These are phyloP conservation scores for Excoecaria cochinchinensis DNA, from an alignment of 345 rosid species.

Conservation along the genomic window DNA sequence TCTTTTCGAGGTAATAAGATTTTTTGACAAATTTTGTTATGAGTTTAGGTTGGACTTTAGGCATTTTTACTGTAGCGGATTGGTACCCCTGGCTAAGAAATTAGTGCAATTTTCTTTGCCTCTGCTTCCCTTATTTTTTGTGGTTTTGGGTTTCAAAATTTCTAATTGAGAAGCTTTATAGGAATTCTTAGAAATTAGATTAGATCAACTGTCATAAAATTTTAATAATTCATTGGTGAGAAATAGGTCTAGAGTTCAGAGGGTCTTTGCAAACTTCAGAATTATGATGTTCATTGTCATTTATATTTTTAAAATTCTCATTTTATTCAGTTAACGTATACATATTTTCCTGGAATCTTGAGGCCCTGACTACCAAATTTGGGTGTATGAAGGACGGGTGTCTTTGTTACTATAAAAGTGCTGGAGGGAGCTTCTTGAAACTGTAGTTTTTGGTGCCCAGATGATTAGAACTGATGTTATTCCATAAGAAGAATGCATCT, in stretches of 20 bases:
- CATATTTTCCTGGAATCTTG: neutral
- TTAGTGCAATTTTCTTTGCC: conserved; percentile 10
- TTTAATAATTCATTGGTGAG: neutral
- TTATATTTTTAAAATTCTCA: neutral
- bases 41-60: neutral
- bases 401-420: conserved; percentile 15
- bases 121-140: neutral
- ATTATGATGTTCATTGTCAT: neutral
- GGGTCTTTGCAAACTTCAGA: neutral
- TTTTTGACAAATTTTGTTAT: conserved; percentile 6
- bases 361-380: conserved; percentile 23
- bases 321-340: neutral
- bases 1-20: conserved; percentile 39
- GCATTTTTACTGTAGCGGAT: neutral
- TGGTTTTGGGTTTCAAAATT: neutral
- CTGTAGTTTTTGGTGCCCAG: conserved; percentile 39
- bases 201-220: neutral
- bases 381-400: conserved; percentile 30
- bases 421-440: conserved; percentile 27
- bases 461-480: conserved; percentile 93
- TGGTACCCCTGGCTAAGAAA: neutral
- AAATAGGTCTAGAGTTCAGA: neutral
- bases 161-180: neutral
- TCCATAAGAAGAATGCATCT: neutral
- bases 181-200: neutral